Conservation (phyloP, 176 grass and related monocot genomes). For the Pontederia crassipes region DNA sequence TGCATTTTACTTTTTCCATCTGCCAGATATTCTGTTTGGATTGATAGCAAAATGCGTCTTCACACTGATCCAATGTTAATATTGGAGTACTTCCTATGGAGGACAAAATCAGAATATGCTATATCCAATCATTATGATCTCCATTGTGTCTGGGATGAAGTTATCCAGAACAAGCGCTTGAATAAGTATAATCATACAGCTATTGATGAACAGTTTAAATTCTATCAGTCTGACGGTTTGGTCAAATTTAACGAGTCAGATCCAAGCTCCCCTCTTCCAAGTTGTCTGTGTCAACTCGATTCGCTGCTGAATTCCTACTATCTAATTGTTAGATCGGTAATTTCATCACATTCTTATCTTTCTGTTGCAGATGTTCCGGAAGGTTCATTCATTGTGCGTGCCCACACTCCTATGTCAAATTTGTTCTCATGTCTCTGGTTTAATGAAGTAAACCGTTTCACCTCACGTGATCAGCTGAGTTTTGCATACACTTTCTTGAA, state of each 20-base stretch:
- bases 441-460: conserved; percentile 75
- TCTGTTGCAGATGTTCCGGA: conserved; percentile 81
- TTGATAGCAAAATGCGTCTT: conserved; percentile 90
- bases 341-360: not conserved
- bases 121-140: conserved; percentile 91
- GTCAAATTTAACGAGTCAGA: conserved; percentile 57
- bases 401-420: conserved; percentile 78
- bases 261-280: conserved; percentile 49
- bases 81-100: conserved; percentile 88
- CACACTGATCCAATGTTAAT: conserved; percentile 78
- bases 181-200: conserved; percentile 81
- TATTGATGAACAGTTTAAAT: conserved; percentile 79
- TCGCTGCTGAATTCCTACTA: conserved; percentile 5
- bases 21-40: conserved; percentile 80
- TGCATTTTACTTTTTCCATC: not conserved
- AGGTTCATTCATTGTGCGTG: conserved; percentile 84
- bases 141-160: conserved; percentile 82
- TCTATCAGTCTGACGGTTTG: conserved; percentile 82
- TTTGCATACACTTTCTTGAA: conserved; percentile 83
- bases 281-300: conserved; percentile 44
- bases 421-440: conserved; percentile 98
- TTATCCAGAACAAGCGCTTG: conserved; percentile 80
- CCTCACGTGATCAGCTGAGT: conserved; percentile 80
- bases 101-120: conserved; percentile 71
- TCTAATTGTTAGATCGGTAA: conserved; percentile 10